Evolutionary conservation across 140 eudicot species (phyloP).

Genomic region (Ambrosia hybrid): DNA sequence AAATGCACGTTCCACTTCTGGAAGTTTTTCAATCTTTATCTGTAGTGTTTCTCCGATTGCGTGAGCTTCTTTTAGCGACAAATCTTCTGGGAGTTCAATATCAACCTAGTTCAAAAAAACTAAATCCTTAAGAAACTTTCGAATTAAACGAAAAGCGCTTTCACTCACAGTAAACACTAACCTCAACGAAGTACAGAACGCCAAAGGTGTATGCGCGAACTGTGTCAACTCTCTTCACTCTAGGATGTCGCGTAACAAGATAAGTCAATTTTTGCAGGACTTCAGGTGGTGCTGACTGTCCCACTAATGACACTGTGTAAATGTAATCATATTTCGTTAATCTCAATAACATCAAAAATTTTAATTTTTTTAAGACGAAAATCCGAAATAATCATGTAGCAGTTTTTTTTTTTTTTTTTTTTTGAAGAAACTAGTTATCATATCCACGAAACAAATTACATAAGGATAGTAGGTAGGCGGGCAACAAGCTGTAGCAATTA

Average conservation of each 20-base stretch:
- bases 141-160: background rate
- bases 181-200: conserved; percentile 89
- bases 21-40: conserved; percentile 73
- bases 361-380: too few relatives aligned
- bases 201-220: conserved; percentile 98
- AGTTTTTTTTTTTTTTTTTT: too few relatives aligned
- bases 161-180: conserved; percentile 29
- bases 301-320: conserved; percentile 87
- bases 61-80: conserved; percentile 89
- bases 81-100: conserved; percentile 87
- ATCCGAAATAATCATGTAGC: too few relatives aligned
- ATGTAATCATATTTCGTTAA: conserved; percentile 28
- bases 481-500: too few relatives aligned
- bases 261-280: conserved; percentile 85
- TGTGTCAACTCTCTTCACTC: conserved; percentile 84
- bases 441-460: too few relatives aligned
- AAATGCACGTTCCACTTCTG: conserved; percentile 93
- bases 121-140: background rate
- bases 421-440: too few relatives aligned
- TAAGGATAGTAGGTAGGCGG: too few relatives aligned
- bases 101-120: conserved; percentile 60
- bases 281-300: conserved; percentile 95
- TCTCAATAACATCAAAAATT: too few relatives aligned
- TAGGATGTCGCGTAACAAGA: conserved; percentile 84
- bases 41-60: conserved; percentile 83